A percentile compares a stretch with the other conserved stretches of the same genome.
These are phyloP conservation scores for Phoma herbarum DNA, from an alignment of 2,329 filamentous ascomycete genomes.

Conservation along the genomic window DNA sequence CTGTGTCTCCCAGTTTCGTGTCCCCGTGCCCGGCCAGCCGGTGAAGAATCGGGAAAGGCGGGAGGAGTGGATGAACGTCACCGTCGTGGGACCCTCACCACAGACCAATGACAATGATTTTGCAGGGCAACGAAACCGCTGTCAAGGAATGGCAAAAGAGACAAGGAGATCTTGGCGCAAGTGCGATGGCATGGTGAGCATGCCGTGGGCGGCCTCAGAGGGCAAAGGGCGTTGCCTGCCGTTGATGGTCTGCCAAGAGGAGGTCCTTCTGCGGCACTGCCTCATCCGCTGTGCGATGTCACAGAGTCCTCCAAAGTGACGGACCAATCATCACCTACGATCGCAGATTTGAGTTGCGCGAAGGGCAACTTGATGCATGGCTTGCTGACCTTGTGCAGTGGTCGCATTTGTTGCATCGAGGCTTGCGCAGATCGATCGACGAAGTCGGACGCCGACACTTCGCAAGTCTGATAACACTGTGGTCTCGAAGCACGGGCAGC, in stretches of 20 bases:
- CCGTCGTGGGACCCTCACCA: constrained; percentile 7
- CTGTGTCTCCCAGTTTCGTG: constrained; percentile 9
- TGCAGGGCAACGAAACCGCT: neutral
- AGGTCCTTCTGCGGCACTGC: constrained; percentile 13
- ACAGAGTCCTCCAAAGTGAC: constrained; percentile 18
- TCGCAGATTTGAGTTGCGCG: neutral
- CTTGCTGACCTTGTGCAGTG: constrained; percentile 13
- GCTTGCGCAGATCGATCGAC: constrained; percentile 5
- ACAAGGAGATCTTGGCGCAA: constrained; percentile 5
- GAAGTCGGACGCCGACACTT: neutral
- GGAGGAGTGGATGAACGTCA: constrained; percentile 19
- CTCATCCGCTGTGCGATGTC: constrained; percentile 9
- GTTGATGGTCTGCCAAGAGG: constrained; percentile 17
- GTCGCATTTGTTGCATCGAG: constrained; percentile 9
- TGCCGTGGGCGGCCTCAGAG: constrained; percentile 22
- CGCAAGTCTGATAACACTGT: neutral
- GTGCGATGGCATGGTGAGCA: constrained; percentile 8
- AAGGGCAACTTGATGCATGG: constrained; percentile 17
- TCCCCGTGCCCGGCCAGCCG: constrained; percentile 21
- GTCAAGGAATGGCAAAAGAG: constrained; percentile 6
- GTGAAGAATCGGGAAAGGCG: constrained; percentile 36
- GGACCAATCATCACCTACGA: constrained; percentile 13
- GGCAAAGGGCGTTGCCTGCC: constrained; percentile 22
- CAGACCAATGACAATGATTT: constrained; percentile 6
- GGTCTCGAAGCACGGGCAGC: neutral